phyloP scores from a whole-genome alignment of 202 grass and related monocot genomes.

The Setaria italica region DNA sequence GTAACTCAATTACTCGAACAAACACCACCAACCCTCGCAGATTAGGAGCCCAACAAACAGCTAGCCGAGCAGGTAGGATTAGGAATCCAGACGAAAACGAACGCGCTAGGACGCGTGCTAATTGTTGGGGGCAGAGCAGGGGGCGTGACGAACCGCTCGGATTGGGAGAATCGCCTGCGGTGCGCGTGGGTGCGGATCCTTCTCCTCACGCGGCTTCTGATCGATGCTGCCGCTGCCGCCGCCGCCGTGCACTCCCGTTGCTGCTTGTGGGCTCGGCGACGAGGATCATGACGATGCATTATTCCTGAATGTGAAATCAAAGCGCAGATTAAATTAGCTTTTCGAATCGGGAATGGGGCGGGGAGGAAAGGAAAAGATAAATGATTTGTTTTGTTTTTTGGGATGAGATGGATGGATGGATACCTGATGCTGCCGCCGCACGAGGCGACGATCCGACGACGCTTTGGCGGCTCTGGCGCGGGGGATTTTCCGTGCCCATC shows the following conservation, averaged over 20 bases:
- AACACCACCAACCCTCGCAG: conserved; percentile 6
- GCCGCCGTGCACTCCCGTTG: background rate
- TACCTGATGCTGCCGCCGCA: conserved; percentile 23
- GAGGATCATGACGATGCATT: conserved; percentile 3
- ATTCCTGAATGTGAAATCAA: background rate
- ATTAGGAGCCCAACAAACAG: background rate
- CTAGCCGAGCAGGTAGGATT: background rate
- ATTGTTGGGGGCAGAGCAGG: background rate
- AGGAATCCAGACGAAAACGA: background rate
- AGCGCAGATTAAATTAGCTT: background rate
- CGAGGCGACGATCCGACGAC: conserved; percentile 13
- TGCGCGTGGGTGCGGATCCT: background rate
- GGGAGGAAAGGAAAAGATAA: background rate
- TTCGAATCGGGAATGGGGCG: background rate
- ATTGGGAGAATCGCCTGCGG: background rate
- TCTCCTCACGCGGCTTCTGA: background rate
- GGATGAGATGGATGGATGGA: background rate
- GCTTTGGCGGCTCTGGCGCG: background rate
- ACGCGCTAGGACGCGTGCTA: background rate
- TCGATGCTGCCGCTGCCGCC: background rate
- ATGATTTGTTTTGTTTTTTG: background rate
- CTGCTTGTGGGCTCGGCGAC: background rate
- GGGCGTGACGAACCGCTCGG: conserved; percentile 7
- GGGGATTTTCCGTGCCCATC: background rate
- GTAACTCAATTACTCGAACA: background rate